These are phyloP conservation scores for Colletotrichum gloeosporioides DNA, from an alignment of 2,329 filamentous ascomycete species.

Conservation along the genomic window DNA sequence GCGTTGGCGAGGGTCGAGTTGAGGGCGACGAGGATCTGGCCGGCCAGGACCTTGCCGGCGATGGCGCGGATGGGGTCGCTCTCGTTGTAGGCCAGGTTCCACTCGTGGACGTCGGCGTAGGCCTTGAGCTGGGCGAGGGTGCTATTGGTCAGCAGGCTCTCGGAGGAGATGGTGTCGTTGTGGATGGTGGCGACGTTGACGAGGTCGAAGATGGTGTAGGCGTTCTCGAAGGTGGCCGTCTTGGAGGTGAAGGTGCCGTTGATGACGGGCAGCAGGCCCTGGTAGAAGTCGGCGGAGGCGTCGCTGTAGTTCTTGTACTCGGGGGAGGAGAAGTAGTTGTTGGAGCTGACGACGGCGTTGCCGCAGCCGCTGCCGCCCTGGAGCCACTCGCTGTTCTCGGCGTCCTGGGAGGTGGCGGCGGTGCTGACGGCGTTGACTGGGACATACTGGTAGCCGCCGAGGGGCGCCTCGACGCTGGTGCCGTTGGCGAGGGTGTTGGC, in stretches of 20 bases:
- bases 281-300: slow-evolving; percentile 66
- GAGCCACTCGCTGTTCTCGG: slow-evolving; percentile 63
- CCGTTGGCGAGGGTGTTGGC: slow-evolving; percentile 75
- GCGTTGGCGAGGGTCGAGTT: slow-evolving; percentile 50
- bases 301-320: slow-evolving; percentile 50
- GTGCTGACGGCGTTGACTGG: slow-evolving; percentile 68
- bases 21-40: slow-evolving; percentile 58
- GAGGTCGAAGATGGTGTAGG: slow-evolving; percentile 66
- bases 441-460: slow-evolving; percentile 85
- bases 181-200: slow-evolving; percentile 66
- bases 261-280: slow-evolving; percentile 58
- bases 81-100: slow-evolving; percentile 80
- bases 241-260: slow-evolving; percentile 53
- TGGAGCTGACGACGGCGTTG: slow-evolving; percentile 59
- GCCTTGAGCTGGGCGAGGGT: slow-evolving; percentile 68
- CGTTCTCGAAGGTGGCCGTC: slow-evolving; percentile 61
- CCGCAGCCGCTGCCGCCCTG: slow-evolving; percentile 63
- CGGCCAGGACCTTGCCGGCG: slow-evolving; percentile 61
- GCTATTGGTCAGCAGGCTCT: slow-evolving; percentile 62
- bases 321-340: slow-evolving; percentile 55
- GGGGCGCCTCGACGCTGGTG: slow-evolving; percentile 66
- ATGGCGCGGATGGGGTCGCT: slow-evolving; percentile 70
- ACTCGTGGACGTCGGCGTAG: slow-evolving; percentile 84
- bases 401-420: slow-evolving; percentile 58
- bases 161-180: slow-evolving; percentile 63